phyloP scores from a whole-genome alignment of 2,329 filamentous ascomycete species.

The Cucurbitaria berberidis region DNA sequence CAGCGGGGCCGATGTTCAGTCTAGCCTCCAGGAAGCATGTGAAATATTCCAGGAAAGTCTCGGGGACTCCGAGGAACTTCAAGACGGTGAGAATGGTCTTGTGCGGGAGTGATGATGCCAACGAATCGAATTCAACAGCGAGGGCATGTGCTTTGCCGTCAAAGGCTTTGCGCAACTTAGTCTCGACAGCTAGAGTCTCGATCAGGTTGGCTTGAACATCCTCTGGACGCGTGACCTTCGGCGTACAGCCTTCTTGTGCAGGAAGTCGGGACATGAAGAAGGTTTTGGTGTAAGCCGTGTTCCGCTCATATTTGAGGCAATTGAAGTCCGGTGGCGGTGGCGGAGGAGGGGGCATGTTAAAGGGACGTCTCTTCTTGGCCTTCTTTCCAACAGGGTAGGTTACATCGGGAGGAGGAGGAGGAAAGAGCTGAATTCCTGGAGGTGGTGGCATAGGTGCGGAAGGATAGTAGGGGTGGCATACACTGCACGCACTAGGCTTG shows the following conservation, averaged over 20 bases:
- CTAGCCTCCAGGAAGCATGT: conserved; percentile 52
- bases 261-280: conserved; percentile 40
- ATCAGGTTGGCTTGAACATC: conserved; percentile 32
- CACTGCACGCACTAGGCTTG: conserved; percentile 5
- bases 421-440: background rate
- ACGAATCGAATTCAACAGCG: conserved; percentile 52
- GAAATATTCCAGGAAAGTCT: conserved; percentile 66
- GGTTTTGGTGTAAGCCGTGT: conserved; percentile 18
- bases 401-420: no score
- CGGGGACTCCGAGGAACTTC: conserved; percentile 64
- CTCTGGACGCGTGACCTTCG: conserved; percentile 3
- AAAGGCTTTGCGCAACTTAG: conserved; percentile 26
- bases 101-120: conserved; percentile 65
- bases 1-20: conserved; percentile 31
- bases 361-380: background rate
- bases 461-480: conserved; percentile 13
- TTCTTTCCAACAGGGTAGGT: background rate
- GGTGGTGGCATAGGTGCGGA: conserved; percentile 12
- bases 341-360: background rate
- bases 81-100: conserved; percentile 63
- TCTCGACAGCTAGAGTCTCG: conserved; percentile 32
- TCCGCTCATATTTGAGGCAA: conserved; percentile 21
- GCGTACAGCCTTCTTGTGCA: conserved; percentile 9
- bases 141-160: conserved; percentile 18
- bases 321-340: background rate